Evolutionary conservation across 257 asterid genomes (phyloP), one percentile per base, ranked within the genome.

Genomic region (Fraxinus cuspidata): DNA sequence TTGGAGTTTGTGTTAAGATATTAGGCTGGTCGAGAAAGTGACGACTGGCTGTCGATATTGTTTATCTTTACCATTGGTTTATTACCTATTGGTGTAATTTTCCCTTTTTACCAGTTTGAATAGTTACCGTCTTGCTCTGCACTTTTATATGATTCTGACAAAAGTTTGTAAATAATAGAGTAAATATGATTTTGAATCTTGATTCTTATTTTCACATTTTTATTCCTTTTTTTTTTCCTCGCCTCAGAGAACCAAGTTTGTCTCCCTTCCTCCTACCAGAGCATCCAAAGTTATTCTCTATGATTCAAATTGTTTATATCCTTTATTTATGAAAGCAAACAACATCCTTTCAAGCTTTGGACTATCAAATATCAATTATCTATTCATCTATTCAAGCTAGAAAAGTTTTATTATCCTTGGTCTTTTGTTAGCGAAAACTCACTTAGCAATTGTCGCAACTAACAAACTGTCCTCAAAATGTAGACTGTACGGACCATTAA

Each of bases 1-100:
- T 83, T 77, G 77, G 74, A 77, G 81, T 72, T 49, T 72, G 84
- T 66, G 84, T 69, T 78, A 74, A 37, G 73, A 66, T 75, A 51
- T 47, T 72, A 27, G 72, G 70, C 21, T 23, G 80, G 70, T 77
- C 84, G 78, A 15, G 56, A 58, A 58, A 58, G 66, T 23, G 58
- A 74, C 53, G 38, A 18, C 71, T 60, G 71, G 47, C 40, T 15
- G 29, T 77, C 10, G 4, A 68, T 69, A 12, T 21, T 65, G 67
- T 80, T 70, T 34, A 8, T 63, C 49, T 56, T 31, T 34, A 44
- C 42, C 56, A 6, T 75, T 38, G 37, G 25, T 40, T 42, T 25
- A 8, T n/a, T 56, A 7, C 11, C 27, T 38, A 66, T 65, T 29
- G 8, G 76, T 38, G 53, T 27, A 67, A 13, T 37, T 68, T 7